These are phyloP conservation scores for Sequoia sempervirens DNA, from an alignment of 75 land plant species.

Conservation along the genomic window DNA sequence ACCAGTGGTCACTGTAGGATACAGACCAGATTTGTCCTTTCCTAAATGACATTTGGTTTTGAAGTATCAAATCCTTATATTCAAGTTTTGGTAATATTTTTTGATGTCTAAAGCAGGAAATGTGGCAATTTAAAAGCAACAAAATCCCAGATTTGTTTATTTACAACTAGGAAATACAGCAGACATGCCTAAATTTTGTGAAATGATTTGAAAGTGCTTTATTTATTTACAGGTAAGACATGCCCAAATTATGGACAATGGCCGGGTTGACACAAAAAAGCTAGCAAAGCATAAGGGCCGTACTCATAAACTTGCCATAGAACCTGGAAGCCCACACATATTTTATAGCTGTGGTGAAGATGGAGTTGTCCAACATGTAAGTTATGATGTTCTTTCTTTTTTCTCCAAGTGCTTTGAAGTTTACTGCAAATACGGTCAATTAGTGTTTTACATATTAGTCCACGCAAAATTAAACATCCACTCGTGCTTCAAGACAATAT, in stretches of 20 bases:
- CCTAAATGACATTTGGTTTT: not conserved
- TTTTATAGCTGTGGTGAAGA: conserved; percentile 91
- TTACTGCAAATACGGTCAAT: not conserved
- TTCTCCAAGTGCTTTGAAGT: not conserved
- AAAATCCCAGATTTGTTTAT: not conserved
- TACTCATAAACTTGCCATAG: conserved; percentile 80
- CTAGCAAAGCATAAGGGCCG: conserved; percentile 65
- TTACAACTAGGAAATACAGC: not conserved
- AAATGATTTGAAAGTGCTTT: not conserved
- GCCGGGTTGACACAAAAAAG: conserved; percentile 46
- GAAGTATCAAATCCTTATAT: not conserved
- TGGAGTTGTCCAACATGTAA: conserved; percentile 77
- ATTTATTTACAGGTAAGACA: conserved; percentile 57
- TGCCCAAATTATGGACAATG: conserved; percentile 47
- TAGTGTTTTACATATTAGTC: not conserved
- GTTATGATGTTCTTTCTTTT: conserved; percentile 9
- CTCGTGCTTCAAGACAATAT: not conserved
- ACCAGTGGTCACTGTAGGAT: not conserved
- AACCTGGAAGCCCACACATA: conserved; percentile 78
- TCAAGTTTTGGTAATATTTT: no score
- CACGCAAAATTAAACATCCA: not conserved
- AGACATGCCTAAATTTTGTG: not conserved
- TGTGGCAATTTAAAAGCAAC: not conserved
- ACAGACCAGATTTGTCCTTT: not conserved
- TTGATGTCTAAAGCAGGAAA: not conserved